Percentiles rank a stretch among this genome's conserved stretches.
These are phyloP conservation scores for Myriosclerotinia curreyana DNA, from an alignment of 2,329 filamentous ascomycete species.

Conservation along the genomic window DNA sequence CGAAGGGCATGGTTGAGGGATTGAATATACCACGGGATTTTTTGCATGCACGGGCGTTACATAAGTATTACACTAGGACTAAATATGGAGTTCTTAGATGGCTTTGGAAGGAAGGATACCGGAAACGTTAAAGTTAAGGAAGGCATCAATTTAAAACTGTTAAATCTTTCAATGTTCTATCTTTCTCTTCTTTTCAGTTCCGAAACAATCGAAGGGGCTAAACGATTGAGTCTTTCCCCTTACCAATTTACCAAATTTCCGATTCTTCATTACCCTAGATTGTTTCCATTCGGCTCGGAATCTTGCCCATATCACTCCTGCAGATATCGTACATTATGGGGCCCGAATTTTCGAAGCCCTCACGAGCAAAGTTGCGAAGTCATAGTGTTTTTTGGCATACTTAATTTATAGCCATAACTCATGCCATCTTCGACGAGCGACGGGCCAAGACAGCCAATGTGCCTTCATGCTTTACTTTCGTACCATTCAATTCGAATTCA, in stretches of 20 bases:
- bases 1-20: constrained; percentile 73
- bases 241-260: not conserved
- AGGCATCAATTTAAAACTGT: not conserved
- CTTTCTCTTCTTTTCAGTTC: not conserved
- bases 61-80: not conserved
- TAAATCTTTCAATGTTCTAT: not conserved
- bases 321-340: not conserved
- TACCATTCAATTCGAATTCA: not conserved
- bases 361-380: not conserved
- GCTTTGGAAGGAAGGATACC: constrained; percentile 1
- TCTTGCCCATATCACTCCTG: not conserved
- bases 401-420: not conserved
- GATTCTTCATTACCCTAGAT: not conserved
- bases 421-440: not conserved
- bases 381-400: not conserved
- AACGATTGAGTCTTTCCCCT: not conserved
- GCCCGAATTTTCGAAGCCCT: not conserved
- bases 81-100: constrained; percentile 12
- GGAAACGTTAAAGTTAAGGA: not conserved
- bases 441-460: not conserved
- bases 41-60: constrained; percentile 12
- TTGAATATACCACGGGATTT: constrained; percentile 6
- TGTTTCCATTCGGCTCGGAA: not conserved
- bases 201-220: not conserved
- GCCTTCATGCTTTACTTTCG: not conserved